A percentile compares a stretch with the other conserved stretches of the same genome.
Conservation (phyloP, 345 rosid species). For the Populus tremula region DNA sequence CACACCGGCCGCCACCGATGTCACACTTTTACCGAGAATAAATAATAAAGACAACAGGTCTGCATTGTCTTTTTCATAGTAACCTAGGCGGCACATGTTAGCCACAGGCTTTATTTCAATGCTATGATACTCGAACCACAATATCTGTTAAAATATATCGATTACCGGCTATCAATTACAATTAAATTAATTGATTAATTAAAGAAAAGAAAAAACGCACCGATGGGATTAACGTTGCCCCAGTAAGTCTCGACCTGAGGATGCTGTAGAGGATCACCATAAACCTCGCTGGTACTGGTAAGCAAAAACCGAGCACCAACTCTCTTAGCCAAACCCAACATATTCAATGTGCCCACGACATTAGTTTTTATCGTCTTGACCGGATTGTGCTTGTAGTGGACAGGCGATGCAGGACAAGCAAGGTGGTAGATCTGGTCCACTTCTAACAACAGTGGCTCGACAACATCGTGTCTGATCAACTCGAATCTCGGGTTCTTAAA, state of each 20-base stretch:
- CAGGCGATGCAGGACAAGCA: conserved; percentile 98
- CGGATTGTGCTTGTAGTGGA: conserved; percentile 95
- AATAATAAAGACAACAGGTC: neutral
- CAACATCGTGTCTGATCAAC: conserved; percentile 92
- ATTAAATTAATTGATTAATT: too few species aligned
- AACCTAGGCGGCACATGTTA: neutral
- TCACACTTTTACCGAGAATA: neutral
- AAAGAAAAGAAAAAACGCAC: conserved; percentile 29
- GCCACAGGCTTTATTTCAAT: neutral
- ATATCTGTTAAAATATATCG: neutral
- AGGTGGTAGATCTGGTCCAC: conserved; percentile 99
- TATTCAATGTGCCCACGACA: conserved; percentile 93
- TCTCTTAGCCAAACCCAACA: conserved; percentile 92
- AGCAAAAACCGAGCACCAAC: conserved; percentile 88
- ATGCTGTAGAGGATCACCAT: conserved; percentile 97
- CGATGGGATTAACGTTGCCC: conserved; percentile 99
- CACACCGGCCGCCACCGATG: conserved; percentile 3
- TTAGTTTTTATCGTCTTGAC: conserved; percentile 98
- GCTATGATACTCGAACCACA: neutral
- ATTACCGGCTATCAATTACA: neutral
- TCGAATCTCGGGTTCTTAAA: conserved; percentile 91
- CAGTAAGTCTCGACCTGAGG: conserved; percentile 99
- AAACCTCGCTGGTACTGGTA: conserved; percentile 96
- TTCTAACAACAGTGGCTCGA: conserved; percentile 81
- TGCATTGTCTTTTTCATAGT: neutral